Percentiles rank a stretch among this genome's conserved stretches.
These are phyloP conservation scores for Saturnispora quitensis DNA, from an alignment of 805 yeast genomes.

Conservation along the genomic window DNA sequence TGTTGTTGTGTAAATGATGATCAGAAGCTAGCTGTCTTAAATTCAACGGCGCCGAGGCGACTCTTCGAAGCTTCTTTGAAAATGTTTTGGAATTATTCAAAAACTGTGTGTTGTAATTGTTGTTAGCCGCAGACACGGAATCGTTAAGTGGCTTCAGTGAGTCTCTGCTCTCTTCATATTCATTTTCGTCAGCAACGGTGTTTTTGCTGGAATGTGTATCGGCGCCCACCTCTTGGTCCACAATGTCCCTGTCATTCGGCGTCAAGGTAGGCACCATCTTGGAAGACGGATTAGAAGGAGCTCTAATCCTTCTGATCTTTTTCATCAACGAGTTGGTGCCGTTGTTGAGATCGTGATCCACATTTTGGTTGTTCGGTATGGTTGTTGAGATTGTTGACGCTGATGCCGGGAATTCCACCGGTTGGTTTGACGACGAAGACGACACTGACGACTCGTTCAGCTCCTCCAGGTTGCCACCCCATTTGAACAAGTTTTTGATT, in stretches of 20 bases:
- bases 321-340: constrained; percentile 19
- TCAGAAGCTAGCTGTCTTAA: constrained; percentile 29
- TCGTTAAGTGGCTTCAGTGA: constrained; percentile 12
- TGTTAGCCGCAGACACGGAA: neutral
- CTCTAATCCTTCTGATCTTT: constrained; percentile 28
- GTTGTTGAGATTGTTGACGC: neutral
- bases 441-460: neutral
- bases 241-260: constrained; percentile 23
- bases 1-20: neutral
- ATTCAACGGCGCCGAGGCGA: constrained; percentile 77
- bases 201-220: neutral
- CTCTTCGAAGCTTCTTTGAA: constrained; percentile 50
- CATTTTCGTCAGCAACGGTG: neutral
- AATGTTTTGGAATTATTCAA: constrained; percentile 14
- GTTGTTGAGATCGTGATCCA: neutral
- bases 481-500: constrained; percentile 1
- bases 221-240: constrained; percentile 7
- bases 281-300: constrained; percentile 25
- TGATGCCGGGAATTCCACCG: neutral
- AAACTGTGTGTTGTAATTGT: neutral
- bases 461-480: neutral
- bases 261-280: constrained; percentile 7
- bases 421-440: neutral
- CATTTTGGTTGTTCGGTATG: neutral
- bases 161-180: constrained; percentile 10